Evolutionary conservation across 2,329 filamentous ascomycete genomes (phyloP).

Genomic region (Xylariaceae sp.): DNA sequence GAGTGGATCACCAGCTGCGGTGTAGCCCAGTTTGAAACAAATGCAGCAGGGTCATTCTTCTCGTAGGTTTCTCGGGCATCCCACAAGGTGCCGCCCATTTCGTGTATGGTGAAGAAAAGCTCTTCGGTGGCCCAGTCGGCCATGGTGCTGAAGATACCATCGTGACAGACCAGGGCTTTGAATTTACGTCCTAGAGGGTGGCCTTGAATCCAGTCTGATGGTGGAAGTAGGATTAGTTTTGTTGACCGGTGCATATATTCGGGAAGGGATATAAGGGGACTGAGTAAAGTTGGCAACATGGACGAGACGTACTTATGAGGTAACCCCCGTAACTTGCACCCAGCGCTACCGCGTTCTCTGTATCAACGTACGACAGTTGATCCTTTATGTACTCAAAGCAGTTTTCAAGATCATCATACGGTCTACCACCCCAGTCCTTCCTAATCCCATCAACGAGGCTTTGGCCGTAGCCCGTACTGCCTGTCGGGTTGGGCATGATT

Average conservation of each 20-base stretch:
- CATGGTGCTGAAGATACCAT: constrained; percentile 74
- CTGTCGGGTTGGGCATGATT: constrained; percentile 77
- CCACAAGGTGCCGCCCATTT: constrained; percentile 60
- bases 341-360: constrained; percentile 63
- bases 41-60: constrained; percentile 64
- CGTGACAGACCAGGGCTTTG: constrained; percentile 83
- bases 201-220: constrained; percentile 79
- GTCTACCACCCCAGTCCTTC: constrained; percentile 77
- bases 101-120: constrained; percentile 66
- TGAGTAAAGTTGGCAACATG: constrained; percentile 3
- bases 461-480: constrained; percentile 79
- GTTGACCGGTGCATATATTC: neutral
- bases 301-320: constrained; percentile 56
- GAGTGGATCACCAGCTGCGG: constrained; percentile 86
- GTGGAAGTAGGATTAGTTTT: neutral
- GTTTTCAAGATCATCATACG: constrained; percentile 77
- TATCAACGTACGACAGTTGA: constrained; percentile 66
- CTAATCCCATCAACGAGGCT: constrained; percentile 71
- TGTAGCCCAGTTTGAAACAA: constrained; percentile 71
- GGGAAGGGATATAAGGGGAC: constrained; percentile 14
- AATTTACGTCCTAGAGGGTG: constrained; percentile 78
- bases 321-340: constrained; percentile 74
- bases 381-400: constrained; percentile 70
- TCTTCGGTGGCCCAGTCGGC: constrained; percentile 63
- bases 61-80: constrained; percentile 61